These are phyloP conservation scores for Yamagishiella unicocca DNA, from an alignment of 139 green algal species.

Conservation along the genomic window DNA sequence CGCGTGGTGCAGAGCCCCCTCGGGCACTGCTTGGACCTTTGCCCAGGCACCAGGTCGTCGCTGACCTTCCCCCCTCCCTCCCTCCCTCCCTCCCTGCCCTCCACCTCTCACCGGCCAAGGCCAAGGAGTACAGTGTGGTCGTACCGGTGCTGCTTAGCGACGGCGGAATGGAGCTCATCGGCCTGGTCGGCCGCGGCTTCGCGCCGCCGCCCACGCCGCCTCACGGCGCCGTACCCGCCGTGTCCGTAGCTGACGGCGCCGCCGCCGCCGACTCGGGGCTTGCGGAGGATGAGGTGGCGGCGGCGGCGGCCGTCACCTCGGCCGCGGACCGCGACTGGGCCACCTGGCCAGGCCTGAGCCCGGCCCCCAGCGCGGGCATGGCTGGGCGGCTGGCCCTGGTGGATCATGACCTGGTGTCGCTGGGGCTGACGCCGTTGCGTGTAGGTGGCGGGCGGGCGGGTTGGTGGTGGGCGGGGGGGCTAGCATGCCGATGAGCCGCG, in stretches of 20 bases:
- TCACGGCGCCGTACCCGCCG: slow-evolving; percentile 8
- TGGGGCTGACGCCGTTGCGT: slow-evolving; percentile 19
- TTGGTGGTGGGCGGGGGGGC: neutral
- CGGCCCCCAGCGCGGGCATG: slow-evolving; percentile 30
- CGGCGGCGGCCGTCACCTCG: neutral
- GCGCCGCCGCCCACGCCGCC: neutral
- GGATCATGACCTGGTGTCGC: slow-evolving; percentile 34
- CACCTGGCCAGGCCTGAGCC: slow-evolving; percentile 21
- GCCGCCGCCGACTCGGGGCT: neutral
- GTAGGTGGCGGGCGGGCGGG: neutral
- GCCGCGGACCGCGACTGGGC: slow-evolving; percentile 30
- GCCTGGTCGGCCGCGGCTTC: slow-evolving; percentile 56
- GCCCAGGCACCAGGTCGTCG: too few relatives aligned
- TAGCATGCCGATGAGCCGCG: too few relatives aligned
- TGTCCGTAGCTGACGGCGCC: neutral
- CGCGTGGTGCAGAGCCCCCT: too few relatives aligned
- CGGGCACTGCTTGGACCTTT: too few relatives aligned
- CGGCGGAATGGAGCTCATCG: slow-evolving; percentile 25
- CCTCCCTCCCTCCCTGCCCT: neutral
- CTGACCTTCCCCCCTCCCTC: neutral
- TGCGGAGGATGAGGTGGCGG: neutral
- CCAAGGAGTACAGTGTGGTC: slow-evolving; percentile 25
- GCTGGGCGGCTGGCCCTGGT: slow-evolving; percentile 41
- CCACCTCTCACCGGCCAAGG: neutral
- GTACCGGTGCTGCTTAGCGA: slow-evolving; percentile 59